Conservation (phyloP, 2,329 filamentous ascomycete species). For the Curvularia spicifera region DNA sequence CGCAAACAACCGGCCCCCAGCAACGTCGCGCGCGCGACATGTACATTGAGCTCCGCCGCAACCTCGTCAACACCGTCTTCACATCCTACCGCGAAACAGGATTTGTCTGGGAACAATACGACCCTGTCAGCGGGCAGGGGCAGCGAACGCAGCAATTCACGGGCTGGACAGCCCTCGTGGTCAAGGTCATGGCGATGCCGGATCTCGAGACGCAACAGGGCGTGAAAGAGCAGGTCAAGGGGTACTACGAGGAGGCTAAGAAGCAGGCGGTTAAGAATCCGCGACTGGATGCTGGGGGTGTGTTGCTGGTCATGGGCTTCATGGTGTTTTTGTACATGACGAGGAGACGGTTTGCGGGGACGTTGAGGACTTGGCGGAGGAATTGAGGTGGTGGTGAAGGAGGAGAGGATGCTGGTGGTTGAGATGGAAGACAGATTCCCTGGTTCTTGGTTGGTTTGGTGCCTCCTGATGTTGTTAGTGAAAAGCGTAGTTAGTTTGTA, state of each 20-base stretch:
- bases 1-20: conserved; percentile 61
- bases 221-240: conserved; percentile 27
- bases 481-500: too few species aligned
- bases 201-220: conserved; percentile 57
- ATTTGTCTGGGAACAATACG: conserved; percentile 99
- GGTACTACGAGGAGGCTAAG: conserved; percentile 30
- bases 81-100: conserved; percentile 84
- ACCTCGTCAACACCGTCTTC: conserved; percentile 86
- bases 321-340: conserved; percentile 33
- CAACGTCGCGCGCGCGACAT: conserved; percentile 72
- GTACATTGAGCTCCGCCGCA: conserved; percentile 77
- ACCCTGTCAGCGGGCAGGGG: conserved; percentile 88
- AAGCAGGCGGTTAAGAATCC: conserved; percentile 27
- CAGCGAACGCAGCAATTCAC: conserved; percentile 97
- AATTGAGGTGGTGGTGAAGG: background rate
- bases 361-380: conserved; percentile 31
- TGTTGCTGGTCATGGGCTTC: conserved; percentile 20
- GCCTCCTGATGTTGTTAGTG: too few species aligned
- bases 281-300: conserved; percentile 23
- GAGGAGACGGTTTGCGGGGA: conserved; percentile 34
- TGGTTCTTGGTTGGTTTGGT: background rate
- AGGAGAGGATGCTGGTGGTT: background rate
- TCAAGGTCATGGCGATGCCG: conserved; percentile 95
- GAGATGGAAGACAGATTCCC: background rate
- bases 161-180: conserved; percentile 97